phyloP scores from a whole-genome alignment of 192 early-diverging fungal species.

The Diversispora epigaea region DNA sequence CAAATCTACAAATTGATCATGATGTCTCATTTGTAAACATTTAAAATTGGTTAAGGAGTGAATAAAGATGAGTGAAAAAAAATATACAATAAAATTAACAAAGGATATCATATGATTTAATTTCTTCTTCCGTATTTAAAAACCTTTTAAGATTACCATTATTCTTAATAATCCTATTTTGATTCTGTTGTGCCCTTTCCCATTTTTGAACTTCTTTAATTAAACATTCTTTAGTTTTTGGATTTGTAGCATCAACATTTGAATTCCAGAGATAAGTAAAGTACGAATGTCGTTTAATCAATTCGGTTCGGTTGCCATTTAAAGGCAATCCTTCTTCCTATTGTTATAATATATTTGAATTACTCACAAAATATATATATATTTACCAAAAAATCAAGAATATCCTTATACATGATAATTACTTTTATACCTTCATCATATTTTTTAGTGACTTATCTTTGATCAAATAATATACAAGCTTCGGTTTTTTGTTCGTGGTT shows the following conservation, averaged over 20 bases:
- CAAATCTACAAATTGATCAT: not conserved
- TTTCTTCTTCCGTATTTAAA: not conserved
- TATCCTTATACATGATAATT: not conserved
- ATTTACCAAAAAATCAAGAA: not conserved
- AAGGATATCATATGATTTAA: slow-evolving; percentile 19
- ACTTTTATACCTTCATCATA: not conserved
- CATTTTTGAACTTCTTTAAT: slow-evolving; percentile 1
- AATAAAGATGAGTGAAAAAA: not conserved
- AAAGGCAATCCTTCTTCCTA: slow-evolving; percentile 23
- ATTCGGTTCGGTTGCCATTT: not conserved
- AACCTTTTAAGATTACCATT: not conserved
- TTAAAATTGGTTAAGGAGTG: not conserved
- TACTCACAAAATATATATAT: not conserved
- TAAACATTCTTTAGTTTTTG: slow-evolving; percentile 6
- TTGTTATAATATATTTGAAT: not conserved
- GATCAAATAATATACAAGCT: slow-evolving; percentile 8
- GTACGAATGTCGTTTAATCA: slow-evolving; percentile 14
- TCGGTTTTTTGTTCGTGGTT: slow-evolving; percentile 11
- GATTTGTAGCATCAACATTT: slow-evolving; percentile 25
- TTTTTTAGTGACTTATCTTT: slow-evolving; percentile 10
- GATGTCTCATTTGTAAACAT: not conserved
- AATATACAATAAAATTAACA: not conserved
- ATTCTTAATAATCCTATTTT: not conserved
- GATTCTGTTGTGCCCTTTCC: slow-evolving; percentile 14
- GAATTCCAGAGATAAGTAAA: slow-evolving; percentile 23